Evolutionary conservation across 208 protist genomes (phyloP), one percentile per base, ranked within the genome.

Genomic region (Trypanosoma congolense): DNA sequence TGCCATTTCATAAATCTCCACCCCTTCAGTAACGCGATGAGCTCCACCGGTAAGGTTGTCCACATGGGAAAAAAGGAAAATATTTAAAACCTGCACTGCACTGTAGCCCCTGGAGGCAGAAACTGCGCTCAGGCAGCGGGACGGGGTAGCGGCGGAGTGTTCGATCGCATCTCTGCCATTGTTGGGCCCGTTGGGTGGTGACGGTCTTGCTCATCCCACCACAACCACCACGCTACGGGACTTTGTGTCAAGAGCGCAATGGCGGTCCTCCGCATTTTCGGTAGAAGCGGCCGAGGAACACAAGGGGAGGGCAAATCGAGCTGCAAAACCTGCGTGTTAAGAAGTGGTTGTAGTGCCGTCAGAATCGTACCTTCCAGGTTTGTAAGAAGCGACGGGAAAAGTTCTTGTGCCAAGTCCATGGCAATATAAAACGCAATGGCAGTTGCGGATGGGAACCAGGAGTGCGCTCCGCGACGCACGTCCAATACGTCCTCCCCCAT

Each of bases 311-410:
- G 33, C 35, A n/a, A 2, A 19, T 36, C 28, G 10, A 51, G 48
- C 9, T 52, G 16, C 21, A 50, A 10, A 31, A n/a, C 14, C 21
- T 41, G 43, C 46, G 29, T 40, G n/a, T 56, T 54, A 22, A 69
- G 47, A 38, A 69, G 54, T 46, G 62, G 62, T 28, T 69, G 46
- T 21, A 69, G 24, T 10, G 62, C 62, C 33, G 33, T 12, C 12
- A 69, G 48, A 21, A 69, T 50, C n/a, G 55, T 50, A 21, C 54
- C 49, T 49, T 69, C 62, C 24, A 69, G 16, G 25, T 21, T 43
- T 44, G 14, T 4, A 25, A 57, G 25, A 3, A 69, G 21, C 9
- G 54, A 50, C 21, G 62, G 62, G 31, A 69, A 61, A 6, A 69
- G 42, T 18, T 21, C 18, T 28, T 42, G 36, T 48, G 62, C 48